A percentile compares a stretch with the other conserved stretches of the same genome.
Evolutionary conservation across 768 basidiomycete genomes (phyloP).

Genomic region (Termitomyces sp.): DNA sequence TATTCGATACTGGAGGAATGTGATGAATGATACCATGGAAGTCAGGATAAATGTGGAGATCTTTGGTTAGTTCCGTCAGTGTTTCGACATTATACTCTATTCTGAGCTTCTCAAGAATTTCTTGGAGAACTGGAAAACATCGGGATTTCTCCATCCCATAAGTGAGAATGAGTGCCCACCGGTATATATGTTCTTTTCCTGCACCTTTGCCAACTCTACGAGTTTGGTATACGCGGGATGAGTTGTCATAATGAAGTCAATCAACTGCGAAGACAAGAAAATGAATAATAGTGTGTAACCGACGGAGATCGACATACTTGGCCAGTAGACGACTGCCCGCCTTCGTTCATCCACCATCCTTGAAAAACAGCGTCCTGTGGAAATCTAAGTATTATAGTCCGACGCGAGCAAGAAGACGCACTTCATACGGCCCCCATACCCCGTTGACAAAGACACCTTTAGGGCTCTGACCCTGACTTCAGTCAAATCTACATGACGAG

Average conservation of each 20-base stretch:
- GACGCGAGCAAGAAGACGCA: slow-evolving; percentile 15
- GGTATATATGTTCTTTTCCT: slow-evolving; percentile 52
- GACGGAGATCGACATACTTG: slow-evolving; percentile 41
- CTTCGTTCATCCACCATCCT: slow-evolving; percentile 99
- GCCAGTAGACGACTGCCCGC: slow-evolving; percentile 98
- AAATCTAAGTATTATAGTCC: not conserved
- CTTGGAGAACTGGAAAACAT: slow-evolving; percentile 53
- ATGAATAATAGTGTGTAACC: not conserved
- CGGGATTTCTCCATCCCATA: not conserved
- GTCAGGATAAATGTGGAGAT: slow-evolving; percentile 94
- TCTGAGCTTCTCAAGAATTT: slow-evolving; percentile 63
- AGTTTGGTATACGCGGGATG: slow-evolving; percentile 81
- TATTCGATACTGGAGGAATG: not conserved
- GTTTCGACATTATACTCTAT: slow-evolving; percentile 48
- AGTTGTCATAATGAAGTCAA: slow-evolving; percentile 91
- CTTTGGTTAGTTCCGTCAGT: slow-evolving; percentile 81
- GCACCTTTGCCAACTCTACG: slow-evolving; percentile 52
- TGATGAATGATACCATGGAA: slow-evolving; percentile 59
- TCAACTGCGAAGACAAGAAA: slow-evolving; percentile 46
- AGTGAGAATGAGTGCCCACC: slow-evolving; percentile 26
- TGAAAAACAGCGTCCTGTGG: slow-evolving; percentile 79
- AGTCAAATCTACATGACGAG: not conserved
- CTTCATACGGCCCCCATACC: slow-evolving; percentile 89
- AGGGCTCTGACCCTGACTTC: slow-evolving; percentile 46
- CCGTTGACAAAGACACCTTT: slow-evolving; percentile 84